Conservation (phyloP, 495 filamentous ascomycete species). For the Aspergillus diversus region DNA sequence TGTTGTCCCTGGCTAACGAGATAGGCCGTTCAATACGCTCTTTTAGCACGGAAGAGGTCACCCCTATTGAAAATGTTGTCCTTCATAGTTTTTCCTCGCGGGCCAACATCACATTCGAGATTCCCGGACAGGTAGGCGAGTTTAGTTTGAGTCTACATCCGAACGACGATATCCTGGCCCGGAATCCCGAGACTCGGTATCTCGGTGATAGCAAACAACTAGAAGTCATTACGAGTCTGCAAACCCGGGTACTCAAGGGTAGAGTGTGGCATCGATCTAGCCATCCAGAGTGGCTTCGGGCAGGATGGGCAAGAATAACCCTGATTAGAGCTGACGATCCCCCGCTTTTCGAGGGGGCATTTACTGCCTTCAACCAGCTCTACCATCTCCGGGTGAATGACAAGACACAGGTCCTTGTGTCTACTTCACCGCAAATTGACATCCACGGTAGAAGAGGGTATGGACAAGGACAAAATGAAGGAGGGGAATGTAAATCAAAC, state of each 20-base stretch:
- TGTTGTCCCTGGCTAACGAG: background rate
- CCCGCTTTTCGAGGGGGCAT: constrained; percentile 83
- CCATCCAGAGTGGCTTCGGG: constrained; percentile 42
- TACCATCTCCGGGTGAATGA: constrained; percentile 54
- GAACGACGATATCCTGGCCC: constrained; percentile 19
- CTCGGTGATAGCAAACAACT: constrained; percentile 1
- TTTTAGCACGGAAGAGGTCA: background rate
- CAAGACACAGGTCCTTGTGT: background rate
- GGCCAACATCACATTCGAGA: constrained; percentile 15
- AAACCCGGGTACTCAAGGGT: constrained; percentile 15
- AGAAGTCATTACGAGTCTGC: background rate
- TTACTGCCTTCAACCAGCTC: constrained; percentile 68
- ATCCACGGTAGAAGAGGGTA: background rate
- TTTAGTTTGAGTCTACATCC: constrained; percentile 12
- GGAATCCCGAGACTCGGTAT: constrained; percentile 14
- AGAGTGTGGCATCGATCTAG: background rate
- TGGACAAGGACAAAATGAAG: background rate
- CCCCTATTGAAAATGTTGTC: constrained; percentile 1
- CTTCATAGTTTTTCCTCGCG: constrained; percentile 7
- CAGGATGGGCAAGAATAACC: constrained; percentile 79
- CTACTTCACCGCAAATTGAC: constrained; percentile 3
- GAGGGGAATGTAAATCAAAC: background rate
- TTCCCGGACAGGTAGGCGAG: background rate
- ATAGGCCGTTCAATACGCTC: constrained; percentile 21
- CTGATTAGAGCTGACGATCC: constrained; percentile 67